Conservation (phyloP, 2,329 filamentous ascomycete genomes). For the Aspergillus ibericus region DNA sequence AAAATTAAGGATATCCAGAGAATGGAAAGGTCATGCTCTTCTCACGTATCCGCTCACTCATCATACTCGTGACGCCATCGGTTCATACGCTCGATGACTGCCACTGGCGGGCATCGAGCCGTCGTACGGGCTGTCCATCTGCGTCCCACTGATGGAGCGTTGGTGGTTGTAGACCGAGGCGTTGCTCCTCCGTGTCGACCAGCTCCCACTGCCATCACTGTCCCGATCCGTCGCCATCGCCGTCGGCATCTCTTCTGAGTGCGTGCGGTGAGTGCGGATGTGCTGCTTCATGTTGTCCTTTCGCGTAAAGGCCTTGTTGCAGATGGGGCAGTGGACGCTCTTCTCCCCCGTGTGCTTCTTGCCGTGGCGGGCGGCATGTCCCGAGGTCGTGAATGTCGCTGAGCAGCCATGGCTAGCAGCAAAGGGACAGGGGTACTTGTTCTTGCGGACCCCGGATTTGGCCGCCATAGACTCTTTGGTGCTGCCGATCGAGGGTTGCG, state of each 20-base stretch:
- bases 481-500: slow-evolving; percentile 25
- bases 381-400: slow-evolving; percentile 66
- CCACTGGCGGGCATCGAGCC: slow-evolving; percentile 10
- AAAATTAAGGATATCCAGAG: background rate
- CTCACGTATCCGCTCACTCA: slow-evolving; percentile 1
- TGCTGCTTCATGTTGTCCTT: slow-evolving; percentile 73
- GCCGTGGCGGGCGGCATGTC: slow-evolving; percentile 65
- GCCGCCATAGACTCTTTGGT: slow-evolving; percentile 24
- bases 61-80: slow-evolving; percentile 11
- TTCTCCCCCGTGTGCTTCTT: slow-evolving; percentile 70
- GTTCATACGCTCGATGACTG: slow-evolving; percentile 13
- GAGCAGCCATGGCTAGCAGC: slow-evolving; percentile 59
- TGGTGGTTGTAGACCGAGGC: slow-evolving; percentile 18
- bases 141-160: slow-evolving; percentile 15
- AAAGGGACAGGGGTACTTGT: slow-evolving; percentile 66
- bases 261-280: slow-evolving; percentile 57
- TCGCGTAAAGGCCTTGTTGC: slow-evolving; percentile 67
- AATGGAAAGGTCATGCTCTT: background rate
- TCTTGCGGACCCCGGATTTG: slow-evolving; percentile 49
- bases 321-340: slow-evolving; percentile 66
- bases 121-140: slow-evolving; percentile 15
- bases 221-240: slow-evolving; percentile 14
- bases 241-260: slow-evolving; percentile 35
- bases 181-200: slow-evolving; percentile 12
- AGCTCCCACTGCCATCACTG: slow-evolving; percentile 12